Evolutionary conservation across 1,284 basidiomycete genomes (phyloP).

Genomic region (Leccinum subrobustum): DNA sequence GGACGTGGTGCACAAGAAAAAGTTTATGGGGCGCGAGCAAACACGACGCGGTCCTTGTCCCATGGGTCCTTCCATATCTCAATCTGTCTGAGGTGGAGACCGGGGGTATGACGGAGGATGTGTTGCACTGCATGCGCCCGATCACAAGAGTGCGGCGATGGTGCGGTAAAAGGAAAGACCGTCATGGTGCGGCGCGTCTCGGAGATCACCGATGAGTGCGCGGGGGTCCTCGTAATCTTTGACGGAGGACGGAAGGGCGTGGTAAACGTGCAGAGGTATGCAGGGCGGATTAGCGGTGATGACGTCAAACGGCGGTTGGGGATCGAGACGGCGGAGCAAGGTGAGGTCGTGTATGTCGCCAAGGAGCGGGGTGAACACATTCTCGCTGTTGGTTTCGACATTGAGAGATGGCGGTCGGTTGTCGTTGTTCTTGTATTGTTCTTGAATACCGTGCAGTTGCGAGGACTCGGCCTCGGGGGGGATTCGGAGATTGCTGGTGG

Average conservation of each 20-base stretch:
- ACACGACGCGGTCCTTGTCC: constrained; percentile 65
- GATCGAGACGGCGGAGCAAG: constrained; percentile 35
- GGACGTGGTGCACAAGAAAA: background rate
- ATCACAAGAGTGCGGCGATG: constrained; percentile 61
- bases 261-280: constrained; percentile 69
- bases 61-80: constrained; percentile 80
- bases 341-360: constrained; percentile 47
- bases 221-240: constrained; percentile 73
- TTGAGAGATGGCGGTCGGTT: too few species aligned
- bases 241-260: constrained; percentile 64
- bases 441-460: background rate
- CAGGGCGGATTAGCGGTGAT: constrained; percentile 95
- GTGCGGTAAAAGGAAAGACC: constrained; percentile 79
- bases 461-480: background rate
- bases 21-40: constrained; percentile 40
- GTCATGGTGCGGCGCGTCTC: constrained; percentile 26
- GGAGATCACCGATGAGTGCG: constrained; percentile 78
- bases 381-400: constrained; percentile 18
- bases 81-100: constrained; percentile 51
- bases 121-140: constrained; percentile 65
- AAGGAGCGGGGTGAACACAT: constrained; percentile 48
- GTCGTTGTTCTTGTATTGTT: background rate
- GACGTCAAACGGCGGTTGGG: constrained; percentile 60
- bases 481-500: constrained; percentile 13
- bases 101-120: constrained; percentile 50